Conservation (phyloP, 2,329 filamentous ascomycete species). For the Penicillium concentricum region DNA sequence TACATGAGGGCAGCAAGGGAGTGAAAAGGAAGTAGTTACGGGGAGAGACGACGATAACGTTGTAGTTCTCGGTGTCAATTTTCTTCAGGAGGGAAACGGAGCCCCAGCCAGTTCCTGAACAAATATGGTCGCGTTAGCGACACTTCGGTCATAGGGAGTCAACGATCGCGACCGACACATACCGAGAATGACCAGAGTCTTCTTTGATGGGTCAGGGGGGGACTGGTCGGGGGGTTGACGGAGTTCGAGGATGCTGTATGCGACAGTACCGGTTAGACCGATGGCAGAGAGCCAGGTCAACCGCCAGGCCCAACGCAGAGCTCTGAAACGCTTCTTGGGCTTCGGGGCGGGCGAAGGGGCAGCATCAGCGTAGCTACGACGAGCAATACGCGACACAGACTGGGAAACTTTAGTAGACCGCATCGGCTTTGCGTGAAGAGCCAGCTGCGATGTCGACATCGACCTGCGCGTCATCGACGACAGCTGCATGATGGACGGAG, state of each 20-base stretch:
- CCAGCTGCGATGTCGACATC: constrained; percentile 30
- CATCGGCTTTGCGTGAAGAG: constrained; percentile 29
- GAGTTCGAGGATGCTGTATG: constrained; percentile 78
- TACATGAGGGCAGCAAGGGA: constrained; percentile 93
- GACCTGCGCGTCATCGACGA: constrained; percentile 39
- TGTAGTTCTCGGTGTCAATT: constrained; percentile 98
- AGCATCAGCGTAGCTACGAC: constrained; percentile 54
- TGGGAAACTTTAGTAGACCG: constrained; percentile 23
- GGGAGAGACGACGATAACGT: constrained; percentile 94
- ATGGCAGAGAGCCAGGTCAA: constrained; percentile 73
- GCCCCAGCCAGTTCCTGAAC: constrained; percentile 87
- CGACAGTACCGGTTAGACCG: constrained; percentile 67
- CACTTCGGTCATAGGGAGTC: not conserved
- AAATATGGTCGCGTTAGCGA: constrained; percentile 22
- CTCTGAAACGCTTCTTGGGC: constrained; percentile 62
- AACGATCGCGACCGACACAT: constrained; percentile 31
- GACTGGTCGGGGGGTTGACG: constrained; percentile 79
- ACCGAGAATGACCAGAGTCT: constrained; percentile 96
- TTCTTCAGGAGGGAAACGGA: constrained; percentile 97
- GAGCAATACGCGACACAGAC: constrained; percentile 39
- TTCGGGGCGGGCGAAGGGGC: constrained; percentile 36
- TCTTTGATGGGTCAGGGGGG: constrained; percentile 81
- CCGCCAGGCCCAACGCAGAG: constrained; percentile 80
- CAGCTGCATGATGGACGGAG: constrained; percentile 32
- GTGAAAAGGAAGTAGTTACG: constrained; percentile 99